Evolutionary conservation across 495 filamentous ascomycete genomes (phyloP).

Genomic region (Hypoxylon lienhwacheense): DNA sequence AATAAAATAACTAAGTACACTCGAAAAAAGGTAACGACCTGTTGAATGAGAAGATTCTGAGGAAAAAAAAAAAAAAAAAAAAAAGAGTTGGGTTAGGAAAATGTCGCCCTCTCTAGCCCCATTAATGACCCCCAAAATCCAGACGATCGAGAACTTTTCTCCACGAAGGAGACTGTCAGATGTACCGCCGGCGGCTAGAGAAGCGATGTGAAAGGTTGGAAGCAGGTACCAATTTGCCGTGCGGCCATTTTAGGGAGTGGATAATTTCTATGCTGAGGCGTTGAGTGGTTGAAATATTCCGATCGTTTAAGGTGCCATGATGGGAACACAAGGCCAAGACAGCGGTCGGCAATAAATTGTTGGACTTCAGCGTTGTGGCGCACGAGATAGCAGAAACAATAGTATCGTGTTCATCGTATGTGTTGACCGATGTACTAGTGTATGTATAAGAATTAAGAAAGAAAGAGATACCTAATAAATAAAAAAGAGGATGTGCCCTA

Average conservation of each 20-base stretch:
- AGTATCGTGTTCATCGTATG: neutral
- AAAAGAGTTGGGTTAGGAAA: conserved; percentile 15
- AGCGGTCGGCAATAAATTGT: conserved; percentile 37
- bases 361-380: conserved; percentile 33
- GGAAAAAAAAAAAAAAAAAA: neutral
- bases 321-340: conserved; percentile 30
- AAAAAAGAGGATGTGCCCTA: conserved; percentile 16
- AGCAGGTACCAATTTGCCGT: conserved; percentile 38
- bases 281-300: conserved; percentile 41
- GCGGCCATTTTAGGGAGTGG: conserved; percentile 42
- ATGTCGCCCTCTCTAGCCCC: conserved; percentile 16
- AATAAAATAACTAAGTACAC: neutral
- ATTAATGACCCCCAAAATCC: conserved; percentile 23
- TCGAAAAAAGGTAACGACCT: neutral
- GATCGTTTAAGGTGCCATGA: conserved; percentile 43
- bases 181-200: conserved; percentile 47
- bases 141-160: conserved; percentile 38
- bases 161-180: conserved; percentile 34
- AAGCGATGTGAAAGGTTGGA: conserved; percentile 48
- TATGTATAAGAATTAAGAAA: too few species aligned
- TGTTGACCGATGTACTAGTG: too few species aligned
- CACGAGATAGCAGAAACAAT: neutral
- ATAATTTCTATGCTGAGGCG: conserved; percentile 35
- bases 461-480: too few species aligned
- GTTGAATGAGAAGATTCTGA: neutral